Evolutionary conservation across 176 grass and related monocot genomes (phyloP), one percentile per base, ranked within the genome.

Genomic region (Oryza brachyantha): DNA sequence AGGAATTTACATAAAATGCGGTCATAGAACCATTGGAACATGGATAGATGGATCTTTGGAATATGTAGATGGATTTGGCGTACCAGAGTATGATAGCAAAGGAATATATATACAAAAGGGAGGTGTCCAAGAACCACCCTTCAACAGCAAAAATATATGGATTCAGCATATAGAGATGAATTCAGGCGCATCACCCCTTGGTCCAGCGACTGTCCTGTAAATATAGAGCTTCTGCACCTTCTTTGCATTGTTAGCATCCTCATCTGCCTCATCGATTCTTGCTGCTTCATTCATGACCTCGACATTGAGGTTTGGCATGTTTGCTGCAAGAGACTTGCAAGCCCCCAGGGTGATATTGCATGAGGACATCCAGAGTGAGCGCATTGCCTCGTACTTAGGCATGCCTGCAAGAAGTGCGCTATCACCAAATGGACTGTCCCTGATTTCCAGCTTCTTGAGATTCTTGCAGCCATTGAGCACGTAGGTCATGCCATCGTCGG

Each of bases 381-480:
- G 84, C 84, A 96, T 92, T 43, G 89, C 74, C 70, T 96, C 93
- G 0, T 87, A 81, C 64, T 76, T 90, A 1, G 76, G 40, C 70
- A 72, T 66, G 5, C 89, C 82, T 0, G 69, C 90, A 4, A 93
- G 86, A 29, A 96, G 87, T 0, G 87, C 87, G 0, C 7, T 27
- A n/a, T 96, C 82, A 21, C 90, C 90, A 25, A 93, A 92, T 17
- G 93, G 93, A 72, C 93, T 73, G 72, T 86, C 82, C 78, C 75
- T 92, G 24, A 90, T 86, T 45, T 90, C 87, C 32, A 96, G 73
- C 83, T 92, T 92, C 78, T 80, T 87, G 10, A 96, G 69, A 79
- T 85, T 96, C 87, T 80, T 92, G 68, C 89, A 96, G 19, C 89
- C 93, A 5, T 89, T 85, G 29, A 96, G 84, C 69, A 96, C 78